Evolutionary conservation across 2,329 filamentous ascomycete species (phyloP), one percentile per base, ranked within the genome.

Genomic region (Lecanosticta acicola): DNA sequence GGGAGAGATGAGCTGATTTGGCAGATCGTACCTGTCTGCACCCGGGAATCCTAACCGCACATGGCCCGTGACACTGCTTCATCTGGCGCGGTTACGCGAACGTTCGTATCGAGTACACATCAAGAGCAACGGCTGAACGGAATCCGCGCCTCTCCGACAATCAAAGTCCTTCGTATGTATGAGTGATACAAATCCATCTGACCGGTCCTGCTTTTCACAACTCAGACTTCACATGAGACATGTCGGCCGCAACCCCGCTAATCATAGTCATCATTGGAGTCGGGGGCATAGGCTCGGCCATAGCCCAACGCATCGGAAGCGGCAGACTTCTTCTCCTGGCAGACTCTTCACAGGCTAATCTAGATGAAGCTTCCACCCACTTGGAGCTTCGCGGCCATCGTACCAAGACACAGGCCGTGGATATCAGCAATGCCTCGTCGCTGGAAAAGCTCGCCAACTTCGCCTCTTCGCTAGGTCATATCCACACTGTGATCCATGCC

Each of bases 401-500:
- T 4, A 19, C 19, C 17, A 10, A 37, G 17, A 5, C 35, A 4
- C 16, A 18, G 5, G 3, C 8, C 14, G 35, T 37, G 16, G 35
- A 37, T 19, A 11, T 37, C 17, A 8, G 14, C 14, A 4, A 17
- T 19, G 14, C 8, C 35, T 16, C 8, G 14, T 37, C 35, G 3
- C 10, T 37, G 10, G 3, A 16, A 4, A 19, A 16, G 16, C 35
- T 37, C 17, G 35, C 17, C 18, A 4, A 9, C 35, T 19, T 3
- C 16, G 43, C 43, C 1, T 39, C 43, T 2, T 24, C 32, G 1
- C 10, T 37, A 13, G 43, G 39, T 11, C 10, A 20, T 0, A 29
- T 50, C 9, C 43, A 43, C 2, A 34, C 34, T 4, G 41, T 50
- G 2, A 18, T 50, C 5, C 48, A 50, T 24, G 46, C 43, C 1